Base-by-base conservation (phyloP, 2,329 filamentous ascomycete species). In the Penicillium sp. region DNA sequence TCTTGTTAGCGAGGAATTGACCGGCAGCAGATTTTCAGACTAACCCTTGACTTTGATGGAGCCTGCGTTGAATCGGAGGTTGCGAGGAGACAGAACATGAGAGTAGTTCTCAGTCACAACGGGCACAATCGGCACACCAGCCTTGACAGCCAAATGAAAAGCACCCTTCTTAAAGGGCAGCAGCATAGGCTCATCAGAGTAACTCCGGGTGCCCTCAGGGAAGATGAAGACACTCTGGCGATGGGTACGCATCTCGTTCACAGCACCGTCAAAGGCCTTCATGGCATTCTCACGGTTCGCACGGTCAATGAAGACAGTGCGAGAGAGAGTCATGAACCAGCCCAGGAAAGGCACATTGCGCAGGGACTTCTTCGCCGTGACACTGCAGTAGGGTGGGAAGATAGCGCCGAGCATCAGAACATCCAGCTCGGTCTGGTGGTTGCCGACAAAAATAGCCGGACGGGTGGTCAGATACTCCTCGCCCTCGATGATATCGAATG, bases 101-200 rank as follows among this genome's bases (percentile, higher is more conserved):
- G 88, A 88, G 75, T 94, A 94, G 77, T 92, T 93, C 73, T 90
- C 89, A 33, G 87, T 85, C 49, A 92, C 89, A 37, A 96, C 84
- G 0, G 95, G 95, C 3, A 99, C 89, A 69, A 99, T 91, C 27
- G 93, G 93, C 6, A 97, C 95, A 65, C 92, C 90, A 2, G 94
- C 94, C 81, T 98, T 91, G 19, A 99, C 86, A 47, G 95, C 95
- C 36, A 99, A 84, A 76, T 99, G 94, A 78, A 99, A 99, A 49
- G 94, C 95, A 60, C 95, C 95, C 82, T 99, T 99, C 81, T 99
- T 99, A 83, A 98, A 99, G n/a, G 92, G 91, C 55, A 98, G 81
- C 69, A 99, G 79, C 59, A 84, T 85, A 1, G 95, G 90, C 55
- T 93, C 88, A 68, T 89, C 86, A 58, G 90, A 84, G 79, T 98